Evolutionary conservation across 345 rosid genomes (phyloP), one percentile per base, ranked within the genome.

Genomic region (Cardiospermum halicacabum): DNA sequence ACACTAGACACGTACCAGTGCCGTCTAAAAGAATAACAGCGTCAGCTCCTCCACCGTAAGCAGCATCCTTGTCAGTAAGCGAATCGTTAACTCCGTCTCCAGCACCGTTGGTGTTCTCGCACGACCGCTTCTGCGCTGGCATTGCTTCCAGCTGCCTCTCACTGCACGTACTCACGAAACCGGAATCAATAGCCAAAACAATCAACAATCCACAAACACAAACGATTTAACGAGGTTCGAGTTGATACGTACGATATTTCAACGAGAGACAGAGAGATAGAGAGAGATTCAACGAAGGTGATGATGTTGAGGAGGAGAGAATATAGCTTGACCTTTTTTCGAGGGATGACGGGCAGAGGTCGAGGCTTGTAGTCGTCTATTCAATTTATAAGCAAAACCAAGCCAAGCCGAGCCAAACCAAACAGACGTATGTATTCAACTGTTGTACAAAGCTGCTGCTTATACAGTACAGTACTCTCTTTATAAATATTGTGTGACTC

Each of bases 71-170:
- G 66, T 63, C 59, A 43, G 63, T 37, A 40, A 36, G 18, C 30
- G 30, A 53, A 71, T 47, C 62, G 15, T 54, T 21, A 25, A 43
- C 39, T 8, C 22, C 51, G 8, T 47, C 40, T 27, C 42, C 69
- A n/a, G 22, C 1, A 42, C 25, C 26, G 43, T 42, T 43, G 32
- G 21, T 11, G 43, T 27, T 36, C 10, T 71, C 72, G 9, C n/a
- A 47, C 8, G 69, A 67, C 25, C 73, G 79, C 72, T 71, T 63
- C 69, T 75, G 79, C 22, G 70, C 75, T 45, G 79, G 79, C 79
- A 75, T 75, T 75, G 73, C 67, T 56, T 19, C 9, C 21, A 9
- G 19, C 21, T 60, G 6, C 27, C 6, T 16, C 15, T 47, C 51
- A 16, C 22, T 47, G 1, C 39, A 34, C 10, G 39, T 47, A 19